Evolutionary conservation across 345 rosid species (phyloP), one percentile per base, ranked within the genome.

Genomic region (Limnanthes douglasii): DNA sequence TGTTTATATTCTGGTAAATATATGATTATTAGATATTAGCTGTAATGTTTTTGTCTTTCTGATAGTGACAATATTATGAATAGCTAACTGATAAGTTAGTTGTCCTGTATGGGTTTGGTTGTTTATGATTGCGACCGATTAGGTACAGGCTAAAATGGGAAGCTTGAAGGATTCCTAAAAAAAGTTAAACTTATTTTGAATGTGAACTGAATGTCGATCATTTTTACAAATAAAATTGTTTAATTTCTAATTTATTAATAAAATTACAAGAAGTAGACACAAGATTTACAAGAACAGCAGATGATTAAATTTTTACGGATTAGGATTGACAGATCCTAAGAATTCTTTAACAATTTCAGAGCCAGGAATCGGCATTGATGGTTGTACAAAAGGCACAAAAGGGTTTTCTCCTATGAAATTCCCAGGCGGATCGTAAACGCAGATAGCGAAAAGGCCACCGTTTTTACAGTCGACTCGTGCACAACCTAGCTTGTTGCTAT

Each of bases 391-490:
- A 1, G 32, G 11, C 8, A 8, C 69, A 21, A 70, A 59, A 0
- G 78, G 78, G 12, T 63, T 58, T 13, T 66, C 68, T 11, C 37
- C 41, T 32, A 62, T 59, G 11, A 26, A 53, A 38, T 71, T 71
- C 27, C 78, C 78, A 1, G 73, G 71, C 4, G 78, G 71, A 45
- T 63, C 50, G 35, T 66, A 71, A 12, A 59, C 45, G 39, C 74
- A 71, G 11, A 63, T 42, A 0, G 37, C 55, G 10, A 50, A 66
- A 0, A 66, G 0, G 34, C 56, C 65, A 0, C 71, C 78, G 29
- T 48, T 32, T 1, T 11, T 5, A 29, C 78, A 71, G 5, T 34
- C 11, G 5, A 41, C 56, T 3, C 50, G 37, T 5, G 51, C 66
- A 18, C 78, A 75, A 2, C 86, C 80, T 3, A 75, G 17, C 19